These are phyloP conservation scores for Silene coronaria DNA, from an alignment of 179 eudicot genomes.

Conservation along the genomic window DNA sequence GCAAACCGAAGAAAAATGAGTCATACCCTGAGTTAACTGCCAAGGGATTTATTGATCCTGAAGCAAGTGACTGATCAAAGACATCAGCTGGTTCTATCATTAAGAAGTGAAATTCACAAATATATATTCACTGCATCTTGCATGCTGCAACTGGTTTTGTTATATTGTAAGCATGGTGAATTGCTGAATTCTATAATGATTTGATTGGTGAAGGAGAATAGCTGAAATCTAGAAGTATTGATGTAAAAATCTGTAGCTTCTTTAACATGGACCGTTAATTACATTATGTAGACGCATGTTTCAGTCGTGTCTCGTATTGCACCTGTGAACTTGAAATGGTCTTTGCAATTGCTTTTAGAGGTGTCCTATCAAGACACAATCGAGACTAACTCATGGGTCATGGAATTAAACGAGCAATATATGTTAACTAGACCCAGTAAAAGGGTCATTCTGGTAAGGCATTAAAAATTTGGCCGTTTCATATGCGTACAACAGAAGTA, in stretches of 20 bases:
- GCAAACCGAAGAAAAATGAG: slow-evolving; percentile 50
- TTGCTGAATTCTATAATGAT: not conserved
- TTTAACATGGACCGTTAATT: not conserved
- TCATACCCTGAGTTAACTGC: slow-evolving; percentile 40
- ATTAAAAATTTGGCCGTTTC: too few relatives aligned
- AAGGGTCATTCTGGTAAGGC: too few relatives aligned
- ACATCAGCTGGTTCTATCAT: slow-evolving; percentile 30
- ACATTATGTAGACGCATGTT: not conserved
- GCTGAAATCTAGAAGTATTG: slow-evolving; percentile 8
- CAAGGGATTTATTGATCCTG: slow-evolving; percentile 44
- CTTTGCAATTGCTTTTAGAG: too few relatives aligned
- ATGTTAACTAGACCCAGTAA: too few relatives aligned
- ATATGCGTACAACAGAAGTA: too few relatives aligned
- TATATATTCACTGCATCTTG: not conserved
- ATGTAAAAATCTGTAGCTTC: slow-evolving; percentile 28
- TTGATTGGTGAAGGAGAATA: not conserved
- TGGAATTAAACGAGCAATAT: too few relatives aligned
- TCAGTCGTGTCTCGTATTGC: slow-evolving; percentile 9
- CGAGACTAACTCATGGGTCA: too few relatives aligned
- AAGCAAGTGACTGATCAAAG: slow-evolving; percentile 9
- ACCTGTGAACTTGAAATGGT: not conserved
- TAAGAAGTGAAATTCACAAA: slow-evolving; percentile 28
- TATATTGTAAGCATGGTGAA: not conserved
- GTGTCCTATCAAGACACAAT: too few relatives aligned
- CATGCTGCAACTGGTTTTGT: not conserved